These are phyloP conservation scores for Aspergillus bombycis DNA, from an alignment of 2,329 filamentous ascomycete species.

Conservation along the genomic window DNA sequence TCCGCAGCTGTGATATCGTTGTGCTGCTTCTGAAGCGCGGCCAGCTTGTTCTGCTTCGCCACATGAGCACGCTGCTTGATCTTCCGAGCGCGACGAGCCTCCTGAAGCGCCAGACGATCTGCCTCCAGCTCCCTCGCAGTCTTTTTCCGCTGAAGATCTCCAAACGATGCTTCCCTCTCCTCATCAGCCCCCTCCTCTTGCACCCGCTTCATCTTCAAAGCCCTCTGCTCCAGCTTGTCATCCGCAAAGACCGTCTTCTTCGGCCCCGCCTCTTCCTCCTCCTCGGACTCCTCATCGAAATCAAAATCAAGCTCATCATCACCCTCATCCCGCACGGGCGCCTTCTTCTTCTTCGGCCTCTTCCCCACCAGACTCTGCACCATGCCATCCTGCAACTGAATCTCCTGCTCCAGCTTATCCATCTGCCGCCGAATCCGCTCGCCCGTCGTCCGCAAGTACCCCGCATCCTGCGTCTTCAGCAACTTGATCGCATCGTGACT, in stretches of 20 bases:
- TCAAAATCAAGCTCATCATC: conserved; percentile 28
- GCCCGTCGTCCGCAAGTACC: conserved; percentile 62
- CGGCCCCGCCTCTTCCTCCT: conserved; percentile 26
- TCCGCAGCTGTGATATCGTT: conserved; percentile 59
- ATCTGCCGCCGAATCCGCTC: conserved; percentile 59
- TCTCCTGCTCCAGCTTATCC: conserved; percentile 52
- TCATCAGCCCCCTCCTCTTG: conserved; percentile 24
- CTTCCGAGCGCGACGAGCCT: conserved; percentile 46
- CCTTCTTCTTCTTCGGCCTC: conserved; percentile 25
- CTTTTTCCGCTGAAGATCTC: conserved; percentile 34
- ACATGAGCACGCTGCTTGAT: conserved; percentile 54
- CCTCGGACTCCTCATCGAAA: conserved; percentile 22
- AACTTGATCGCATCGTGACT: conserved; percentile 63
- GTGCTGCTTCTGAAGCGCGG: conserved; percentile 57
- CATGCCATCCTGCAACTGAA: conserved; percentile 45
- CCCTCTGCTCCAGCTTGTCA: conserved; percentile 38
- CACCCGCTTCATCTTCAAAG: conserved; percentile 29
- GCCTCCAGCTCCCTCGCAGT: conserved; percentile 50
- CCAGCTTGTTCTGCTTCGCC: conserved; percentile 53
- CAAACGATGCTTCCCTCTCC: conserved; percentile 25
- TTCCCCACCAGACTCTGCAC: conserved; percentile 32
- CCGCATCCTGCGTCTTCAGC: conserved; percentile 67
- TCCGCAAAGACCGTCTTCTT: conserved; percentile 46
- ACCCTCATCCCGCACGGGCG: conserved; percentile 24
- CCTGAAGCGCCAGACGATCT: conserved; percentile 42